Evolutionary conservation across 2,329 filamentous ascomycete species (phyloP), one percentile per base, ranked within the genome.

Genomic region (Parastagonospora nodorum): DNA sequence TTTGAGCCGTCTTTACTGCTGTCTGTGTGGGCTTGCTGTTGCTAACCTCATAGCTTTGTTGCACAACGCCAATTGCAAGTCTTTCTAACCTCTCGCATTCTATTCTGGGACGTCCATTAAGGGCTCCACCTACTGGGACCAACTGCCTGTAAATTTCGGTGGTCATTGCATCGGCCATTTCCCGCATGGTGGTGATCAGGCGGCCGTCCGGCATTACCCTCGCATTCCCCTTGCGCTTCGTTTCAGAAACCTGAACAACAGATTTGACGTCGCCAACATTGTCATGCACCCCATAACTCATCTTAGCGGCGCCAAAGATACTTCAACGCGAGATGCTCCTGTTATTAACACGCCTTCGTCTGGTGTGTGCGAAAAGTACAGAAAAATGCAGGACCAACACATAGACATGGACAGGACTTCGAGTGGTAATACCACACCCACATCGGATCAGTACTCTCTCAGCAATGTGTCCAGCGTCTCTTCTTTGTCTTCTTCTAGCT

Each of bases 401-500:
- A 2, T 24, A 8, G 30, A 9, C 11, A 19, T 31, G 9, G 44
- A 38, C 30, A 49, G 58, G 16, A 55, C 48, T 40, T 53, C 53
- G 15, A 64, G 56, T 33, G 56, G 45, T 29, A 58, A 51, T 16
- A 58, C 49, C 14, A 61, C 59, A 27, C 61, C 61, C n/a, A 47
- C 42, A 15, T 63, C 61, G 5, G 53, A 50, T 24, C 50, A 54
- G 28, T 66, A 61, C 5, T 57, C 57, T 8, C 24, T 55, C 9
- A 56, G 57, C 33, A 40, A 50, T 44, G 56, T 59, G 10, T 58
- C 56, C 41, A 58, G 60, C 49, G 50, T 33, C n/a, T 64, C 61
- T 29, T 45, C 53, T 2, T 54, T 46, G 30, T 58, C 58, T 2
- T 38, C 35, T 2, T 46, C 48, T 8, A 33, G 43, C 28, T 44